Percentiles rank a stretch among this genome's conserved stretches.
These are phyloP conservation scores for Apiospora rasikravindrae DNA, from an alignment of 2,329 filamentous ascomycete genomes.

Conservation along the genomic window DNA sequence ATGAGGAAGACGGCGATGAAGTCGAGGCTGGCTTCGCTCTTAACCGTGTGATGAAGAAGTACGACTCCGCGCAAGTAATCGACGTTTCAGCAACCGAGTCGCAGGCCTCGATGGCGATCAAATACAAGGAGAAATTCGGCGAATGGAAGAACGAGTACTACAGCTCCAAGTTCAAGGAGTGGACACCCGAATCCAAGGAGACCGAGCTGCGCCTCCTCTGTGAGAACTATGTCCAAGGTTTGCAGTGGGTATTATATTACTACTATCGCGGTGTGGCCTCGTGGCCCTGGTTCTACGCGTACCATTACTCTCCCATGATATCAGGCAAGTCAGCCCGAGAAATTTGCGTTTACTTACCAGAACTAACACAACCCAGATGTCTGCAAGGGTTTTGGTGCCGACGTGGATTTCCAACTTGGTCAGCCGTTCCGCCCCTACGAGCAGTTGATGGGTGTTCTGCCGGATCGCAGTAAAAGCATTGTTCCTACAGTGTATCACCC, in stretches of 20 bases:
- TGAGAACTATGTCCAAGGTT: constrained; percentile 95
- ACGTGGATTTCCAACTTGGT: constrained; percentile 91
- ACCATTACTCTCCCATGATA: constrained; percentile 97
- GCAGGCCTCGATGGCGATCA: constrained; percentile 76
- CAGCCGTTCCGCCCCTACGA: constrained; percentile 95
- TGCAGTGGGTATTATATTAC: constrained; percentile 98
- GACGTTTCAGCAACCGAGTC: constrained; percentile 81
- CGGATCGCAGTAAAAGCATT: constrained; percentile 96
- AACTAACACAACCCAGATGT: constrained; percentile 68
- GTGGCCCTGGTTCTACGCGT: constrained; percentile 98
- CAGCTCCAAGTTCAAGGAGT: constrained; percentile 78
- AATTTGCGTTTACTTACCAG: neutral
- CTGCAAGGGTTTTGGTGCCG: constrained; percentile 81
- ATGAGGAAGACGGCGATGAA: constrained; percentile 72
- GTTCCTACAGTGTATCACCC: constrained; percentile 87
- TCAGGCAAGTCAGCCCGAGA: constrained; percentile 60
- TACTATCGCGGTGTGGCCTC: constrained; percentile 97
- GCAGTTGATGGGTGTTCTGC: constrained; percentile 97
- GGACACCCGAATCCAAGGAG: constrained; percentile 78
- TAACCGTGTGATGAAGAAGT: constrained; percentile 83
- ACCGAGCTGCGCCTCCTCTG: constrained; percentile 79
- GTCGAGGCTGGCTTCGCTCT: constrained; percentile 89
- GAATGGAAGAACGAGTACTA: constrained; percentile 98
- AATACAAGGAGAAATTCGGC: constrained; percentile 89
- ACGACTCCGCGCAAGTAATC: constrained; percentile 86